A percentile compares a stretch with the other conserved stretches of the same genome.
These are phyloP conservation scores for Phyllosticta paracitricarpa DNA, from an alignment of 2,329 filamentous ascomycete genomes.

Conservation along the genomic window DNA sequence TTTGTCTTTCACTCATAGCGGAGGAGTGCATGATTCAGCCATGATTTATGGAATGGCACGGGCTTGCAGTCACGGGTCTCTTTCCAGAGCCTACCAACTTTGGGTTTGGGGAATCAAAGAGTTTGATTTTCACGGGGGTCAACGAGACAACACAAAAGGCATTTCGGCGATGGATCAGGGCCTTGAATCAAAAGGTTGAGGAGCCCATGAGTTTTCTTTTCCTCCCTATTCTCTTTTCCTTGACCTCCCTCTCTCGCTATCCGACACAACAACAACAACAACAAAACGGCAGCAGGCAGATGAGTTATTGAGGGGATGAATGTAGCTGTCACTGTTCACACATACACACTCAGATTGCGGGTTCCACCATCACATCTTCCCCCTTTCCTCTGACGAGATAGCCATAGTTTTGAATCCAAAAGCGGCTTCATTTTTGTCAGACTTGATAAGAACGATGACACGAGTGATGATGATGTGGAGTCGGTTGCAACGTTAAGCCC, in stretches of 20 bases:
- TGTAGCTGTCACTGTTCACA: neutral
- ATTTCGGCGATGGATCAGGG: neutral
- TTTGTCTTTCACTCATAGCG: neutral
- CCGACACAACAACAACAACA: neutral
- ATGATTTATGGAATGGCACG: neutral
- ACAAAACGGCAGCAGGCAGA: neutral
- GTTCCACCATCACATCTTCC: neutral
- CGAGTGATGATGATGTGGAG: too few relatives aligned
- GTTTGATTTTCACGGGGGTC: neutral
- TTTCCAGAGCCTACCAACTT: neutral
- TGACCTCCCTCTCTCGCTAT: neutral
- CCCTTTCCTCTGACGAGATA: neutral
- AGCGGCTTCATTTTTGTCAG: neutral
- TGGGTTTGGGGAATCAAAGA: neutral
- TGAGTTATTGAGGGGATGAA: neutral
- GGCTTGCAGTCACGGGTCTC: neutral
- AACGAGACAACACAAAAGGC: neutral
- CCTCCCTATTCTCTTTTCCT: neutral
- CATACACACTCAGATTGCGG: neutral
- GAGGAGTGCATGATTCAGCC: neutral
- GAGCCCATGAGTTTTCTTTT: neutral
- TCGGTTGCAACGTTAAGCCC: too few relatives aligned
- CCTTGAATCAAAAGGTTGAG: neutral
- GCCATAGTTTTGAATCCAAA: neutral
- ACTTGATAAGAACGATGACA: neutral